Evolutionary conservation across 345 rosid species (phyloP).

Genomic region (Aethionema arabicum): DNA sequence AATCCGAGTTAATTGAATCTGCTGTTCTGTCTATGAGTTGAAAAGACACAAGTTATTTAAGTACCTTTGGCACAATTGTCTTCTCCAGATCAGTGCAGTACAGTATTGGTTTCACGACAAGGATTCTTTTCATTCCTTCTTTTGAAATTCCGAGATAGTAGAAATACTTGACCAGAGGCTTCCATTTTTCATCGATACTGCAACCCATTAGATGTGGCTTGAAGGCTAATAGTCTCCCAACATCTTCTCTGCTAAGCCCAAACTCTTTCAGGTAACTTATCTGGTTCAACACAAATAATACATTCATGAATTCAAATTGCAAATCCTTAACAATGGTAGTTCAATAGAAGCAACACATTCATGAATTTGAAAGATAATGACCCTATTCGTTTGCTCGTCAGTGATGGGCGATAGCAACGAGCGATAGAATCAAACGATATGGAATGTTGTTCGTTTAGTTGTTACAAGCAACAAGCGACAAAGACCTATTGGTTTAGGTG

Average conservation of each 20-base stretch:
- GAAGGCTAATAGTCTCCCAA: slow-evolving; percentile 78
- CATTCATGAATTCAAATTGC: neutral
- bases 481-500: too few relatives aligned
- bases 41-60: neutral
- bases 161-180: slow-evolving; percentile 78
- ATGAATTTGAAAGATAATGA: too few relatives aligned
- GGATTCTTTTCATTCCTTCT: slow-evolving; percentile 91
- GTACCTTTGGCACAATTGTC: slow-evolving; percentile 73
- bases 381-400: too few relatives aligned
- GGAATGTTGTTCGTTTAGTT: too few relatives aligned
- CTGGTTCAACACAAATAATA: slow-evolving; percentile 37
- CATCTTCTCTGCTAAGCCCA: slow-evolving; percentile 69
- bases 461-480: too few relatives aligned
- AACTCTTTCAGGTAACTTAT: slow-evolving; percentile 81
- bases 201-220: slow-evolving; percentile 85
- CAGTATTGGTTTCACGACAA: slow-evolving; percentile 72
- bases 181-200: slow-evolving; percentile 81
- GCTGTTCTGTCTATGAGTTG: neutral
- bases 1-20: slow-evolving; percentile 29
- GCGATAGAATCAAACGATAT: too few relatives aligned
- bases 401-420: too few relatives aligned
- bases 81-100: slow-evolving; percentile 75
- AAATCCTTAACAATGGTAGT: neutral
- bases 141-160: slow-evolving; percentile 82
- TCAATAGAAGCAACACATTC: neutral